Evolutionary conservation across 108 stramenopile species (phyloP), one percentile per base, ranked within the genome.

Genomic region (Cyclotella baltica): DNA sequence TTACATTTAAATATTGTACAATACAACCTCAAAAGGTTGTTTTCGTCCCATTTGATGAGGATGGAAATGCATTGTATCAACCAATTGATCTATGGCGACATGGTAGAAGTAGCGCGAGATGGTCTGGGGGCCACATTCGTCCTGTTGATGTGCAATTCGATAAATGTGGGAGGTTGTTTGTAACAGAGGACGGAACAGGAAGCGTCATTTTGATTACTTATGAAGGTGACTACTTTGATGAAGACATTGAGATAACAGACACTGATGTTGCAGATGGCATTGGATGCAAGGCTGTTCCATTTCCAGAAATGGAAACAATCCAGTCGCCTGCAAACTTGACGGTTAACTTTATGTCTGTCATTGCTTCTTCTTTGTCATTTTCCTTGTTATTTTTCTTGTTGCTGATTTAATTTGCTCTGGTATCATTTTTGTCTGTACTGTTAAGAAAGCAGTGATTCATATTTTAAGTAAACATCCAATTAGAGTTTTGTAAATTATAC

Each of bases 81-180:
- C 77, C 87, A 18, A 79, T 83, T 18, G 92, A 93, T 68, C 67
- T 93, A 3, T 83, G 90, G 25, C 66, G 78, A 19, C 90, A 93
- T 64, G 77, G 48, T 27, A 71, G 81, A 31, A 72, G 76, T 29
- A 63, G 65, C 37, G 90, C 90, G 19, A 68, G 72, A 55, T 93
- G 92, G 92, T 63, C 63, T 16, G 70, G 71, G 10, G 65, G 66
- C 31, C 81, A 81, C 25, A 83, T 93, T 58, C 79, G 92, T 15
- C 92, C 92, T 0, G 92, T 93, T 11, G 92, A 93, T 76, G 88
- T 89, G 29, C 77, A 76, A 36, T 93, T 93, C 63, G 92, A 93
- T 75, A 64, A 46, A 43, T 90, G 92, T 57, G 92, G 92, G 33
- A 79, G 92, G 18, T 78, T 93, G 58, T 56, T 83, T 25, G 81